Conservation (phyloP, 2,329 filamentous ascomycete species). For the Endocalyx cinctus region DNA sequence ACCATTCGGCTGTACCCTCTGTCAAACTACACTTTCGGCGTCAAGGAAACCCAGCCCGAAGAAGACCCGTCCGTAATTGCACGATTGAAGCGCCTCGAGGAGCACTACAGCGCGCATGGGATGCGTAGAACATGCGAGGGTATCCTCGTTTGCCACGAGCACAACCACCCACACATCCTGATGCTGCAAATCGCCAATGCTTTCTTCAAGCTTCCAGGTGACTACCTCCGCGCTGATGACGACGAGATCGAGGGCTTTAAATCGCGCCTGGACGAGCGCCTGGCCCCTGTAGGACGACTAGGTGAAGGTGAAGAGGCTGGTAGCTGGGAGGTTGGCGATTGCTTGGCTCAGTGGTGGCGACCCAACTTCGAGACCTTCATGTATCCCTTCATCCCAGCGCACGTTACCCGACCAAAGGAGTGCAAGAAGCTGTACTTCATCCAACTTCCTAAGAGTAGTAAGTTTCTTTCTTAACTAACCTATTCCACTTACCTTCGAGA, state of each 20-base stretch:
- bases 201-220: constrained; percentile 97
- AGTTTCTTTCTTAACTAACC: constrained; percentile 23
- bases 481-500: not conserved
- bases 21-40: constrained; percentile 98
- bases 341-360: constrained; percentile 95
- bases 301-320: constrained; percentile 78
- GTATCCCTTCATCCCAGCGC: constrained; percentile 96
- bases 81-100: constrained; percentile 87
- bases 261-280: constrained; percentile 80
- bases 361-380: constrained; percentile 99
- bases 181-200: constrained; percentile 99
- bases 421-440: constrained; percentile 99
- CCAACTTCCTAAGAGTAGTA: constrained; percentile 86
- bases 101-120: constrained; percentile 86
- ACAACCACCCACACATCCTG: constrained; percentile 96
- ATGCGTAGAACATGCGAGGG: constrained; percentile 98
- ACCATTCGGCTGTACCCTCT: constrained; percentile 91
- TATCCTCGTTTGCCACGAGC: constrained; percentile 95
- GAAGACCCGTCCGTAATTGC: constrained; percentile 95
- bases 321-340: constrained; percentile 93
- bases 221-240: constrained; percentile 85
- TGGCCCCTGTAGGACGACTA: constrained; percentile 84
- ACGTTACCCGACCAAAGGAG: constrained; percentile 95
- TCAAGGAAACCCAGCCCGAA: constrained; percentile 96
- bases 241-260: constrained; percentile 97